These are phyloP conservation scores for Calonectria hongkongensis DNA, from an alignment of 2,329 filamentous ascomycete genomes.

Conservation along the genomic window DNA sequence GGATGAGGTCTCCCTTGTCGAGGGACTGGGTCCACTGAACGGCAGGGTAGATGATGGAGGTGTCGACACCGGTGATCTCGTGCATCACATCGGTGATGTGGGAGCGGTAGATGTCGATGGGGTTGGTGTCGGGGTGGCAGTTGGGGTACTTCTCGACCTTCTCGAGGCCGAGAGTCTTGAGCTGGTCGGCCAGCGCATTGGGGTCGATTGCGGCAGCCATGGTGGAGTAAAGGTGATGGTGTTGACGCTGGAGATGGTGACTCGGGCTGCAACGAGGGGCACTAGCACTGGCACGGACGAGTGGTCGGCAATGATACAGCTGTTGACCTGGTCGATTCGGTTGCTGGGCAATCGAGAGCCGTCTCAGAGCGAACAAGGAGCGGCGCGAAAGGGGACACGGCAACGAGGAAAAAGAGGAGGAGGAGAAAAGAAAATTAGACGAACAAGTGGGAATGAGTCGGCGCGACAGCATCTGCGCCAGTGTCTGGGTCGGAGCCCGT, in stretches of 20 bases:
- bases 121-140: slow-evolving; percentile 82
- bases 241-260: slow-evolving; percentile 1
- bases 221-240: slow-evolving; percentile 41
- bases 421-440: slow-evolving; percentile 48
- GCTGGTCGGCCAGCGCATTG: slow-evolving; percentile 53
- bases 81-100: slow-evolving; percentile 83
- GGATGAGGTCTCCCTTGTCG: slow-evolving; percentile 88
- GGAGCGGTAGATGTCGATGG: slow-evolving; percentile 86
- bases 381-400: slow-evolving; percentile 16
- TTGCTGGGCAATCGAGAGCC: slow-evolving; percentile 28
- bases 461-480: slow-evolving; percentile 54
- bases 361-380: slow-evolving; percentile 40
- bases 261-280: slow-evolving; percentile 27
- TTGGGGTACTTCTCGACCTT: slow-evolving; percentile 66
- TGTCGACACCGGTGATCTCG: slow-evolving; percentile 81
- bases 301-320: slow-evolving; percentile 18
- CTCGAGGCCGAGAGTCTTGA: slow-evolving; percentile 49
- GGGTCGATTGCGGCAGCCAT: slow-evolving; percentile 46
- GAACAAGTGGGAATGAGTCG: slow-evolving; percentile 50
- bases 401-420: slow-evolving; percentile 35
- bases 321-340: slow-evolving; percentile 31
- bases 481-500: slow-evolving; percentile 44
- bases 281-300: slow-evolving; percentile 6
- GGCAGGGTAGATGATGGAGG: slow-evolving; percentile 82
- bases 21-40: slow-evolving; percentile 86